These are phyloP conservation scores for Allantophomopsis cytisporea DNA, from an alignment of 2,329 filamentous ascomycete species.

Conservation along the genomic window DNA sequence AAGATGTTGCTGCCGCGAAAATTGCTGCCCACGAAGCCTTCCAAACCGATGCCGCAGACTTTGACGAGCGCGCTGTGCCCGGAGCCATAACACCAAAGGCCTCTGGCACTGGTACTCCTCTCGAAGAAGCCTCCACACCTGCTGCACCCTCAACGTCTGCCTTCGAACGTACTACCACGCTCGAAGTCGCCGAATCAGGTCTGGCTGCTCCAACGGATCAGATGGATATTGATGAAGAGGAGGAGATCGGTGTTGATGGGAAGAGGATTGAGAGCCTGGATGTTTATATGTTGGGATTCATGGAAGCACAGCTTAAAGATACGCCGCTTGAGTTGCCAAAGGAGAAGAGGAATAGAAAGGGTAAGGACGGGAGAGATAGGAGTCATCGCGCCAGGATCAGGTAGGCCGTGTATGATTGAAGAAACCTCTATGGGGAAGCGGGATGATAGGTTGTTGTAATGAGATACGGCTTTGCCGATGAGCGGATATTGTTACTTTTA, in stretches of 20 bases:
- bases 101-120: conserved; percentile 13
- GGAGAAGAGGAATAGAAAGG: conserved; percentile 45
- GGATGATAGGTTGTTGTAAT: no score
- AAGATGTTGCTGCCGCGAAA: conserved; percentile 80
- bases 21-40: conserved; percentile 79
- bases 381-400: conserved; percentile 12
- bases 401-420: no score
- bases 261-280: conserved; percentile 49
- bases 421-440: no score
- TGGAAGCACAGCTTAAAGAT: conserved; percentile 46
- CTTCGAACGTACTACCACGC: neutral
- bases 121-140: conserved; percentile 8
- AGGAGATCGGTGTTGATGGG: conserved; percentile 46
- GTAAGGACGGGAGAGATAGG: conserved; percentile 14
- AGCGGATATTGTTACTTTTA: no score
- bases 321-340: conserved; percentile 48
- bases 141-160: conserved; percentile 4
- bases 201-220: conserved; percentile 19
- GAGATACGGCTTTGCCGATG: no score
- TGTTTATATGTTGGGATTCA: conserved; percentile 60
- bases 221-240: conserved; percentile 20
- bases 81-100: conserved; percentile 11
- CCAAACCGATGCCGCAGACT: conserved; percentile 74
- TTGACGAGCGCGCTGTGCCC: conserved; percentile 47
- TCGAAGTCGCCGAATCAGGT: conserved; percentile 2